phyloP scores from a whole-genome alignment of 805 yeast species.

The Kluyveromyces aestuarii region DNA sequence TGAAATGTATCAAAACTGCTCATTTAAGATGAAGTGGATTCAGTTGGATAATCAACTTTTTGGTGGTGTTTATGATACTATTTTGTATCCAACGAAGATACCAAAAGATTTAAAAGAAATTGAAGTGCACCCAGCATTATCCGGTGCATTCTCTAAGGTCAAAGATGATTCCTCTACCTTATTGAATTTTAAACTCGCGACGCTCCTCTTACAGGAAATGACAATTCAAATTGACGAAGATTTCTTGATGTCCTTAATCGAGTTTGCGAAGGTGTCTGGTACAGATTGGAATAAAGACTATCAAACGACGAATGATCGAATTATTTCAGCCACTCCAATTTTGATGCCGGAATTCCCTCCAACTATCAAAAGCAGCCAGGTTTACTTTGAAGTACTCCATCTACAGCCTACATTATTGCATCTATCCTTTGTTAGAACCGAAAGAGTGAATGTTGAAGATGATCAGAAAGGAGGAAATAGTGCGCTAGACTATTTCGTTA shows the following conservation, averaged over 20 bases:
- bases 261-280: slow-evolving; percentile 73
- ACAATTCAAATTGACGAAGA: slow-evolving; percentile 92
- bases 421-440: slow-evolving; percentile 85
- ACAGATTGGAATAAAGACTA: slow-evolving; percentile 54
- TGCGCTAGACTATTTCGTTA: slow-evolving; percentile 65
- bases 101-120: slow-evolving; percentile 79
- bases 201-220: slow-evolving; percentile 80
- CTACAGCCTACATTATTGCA: slow-evolving; percentile 87
- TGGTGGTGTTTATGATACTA: slow-evolving; percentile 81
- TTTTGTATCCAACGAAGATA: slow-evolving; percentile 81
- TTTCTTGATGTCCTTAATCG: slow-evolving; percentile 71
- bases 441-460: slow-evolving; percentile 57
- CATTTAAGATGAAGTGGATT: slow-evolving; percentile 83
- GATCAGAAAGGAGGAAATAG: slow-evolving; percentile 24
- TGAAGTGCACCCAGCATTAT: slow-evolving; percentile 83
- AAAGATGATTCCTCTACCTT: slow-evolving; percentile 91
- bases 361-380: slow-evolving; percentile 50
- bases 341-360: slow-evolving; percentile 66
- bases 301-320: slow-evolving; percentile 17
- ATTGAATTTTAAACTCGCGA: slow-evolving; percentile 81
- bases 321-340: slow-evolving; percentile 49
- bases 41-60: slow-evolving; percentile 89
- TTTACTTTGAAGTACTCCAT: slow-evolving; percentile 87
- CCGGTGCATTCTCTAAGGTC: slow-evolving; percentile 74
- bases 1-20: slow-evolving; percentile 69